Conservation (phyloP, 257 asterid species). For the Coffea eugenioides region DNA sequence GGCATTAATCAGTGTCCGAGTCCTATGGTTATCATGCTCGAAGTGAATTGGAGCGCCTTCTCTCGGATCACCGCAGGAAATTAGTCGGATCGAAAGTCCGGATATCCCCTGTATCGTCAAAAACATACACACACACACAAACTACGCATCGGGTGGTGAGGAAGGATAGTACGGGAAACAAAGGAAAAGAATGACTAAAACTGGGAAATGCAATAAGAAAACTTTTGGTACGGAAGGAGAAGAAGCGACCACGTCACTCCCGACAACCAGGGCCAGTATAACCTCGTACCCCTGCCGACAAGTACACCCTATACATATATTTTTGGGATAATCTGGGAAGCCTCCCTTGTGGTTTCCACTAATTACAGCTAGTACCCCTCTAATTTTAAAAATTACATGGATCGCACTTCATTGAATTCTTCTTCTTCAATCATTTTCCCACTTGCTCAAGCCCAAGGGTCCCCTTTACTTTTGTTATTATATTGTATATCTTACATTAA, state of each 20-base stretch:
- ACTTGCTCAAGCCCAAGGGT: conserved; percentile 9
- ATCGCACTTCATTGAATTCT: background rate
- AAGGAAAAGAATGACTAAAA: conserved; percentile 5
- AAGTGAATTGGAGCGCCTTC: no score
- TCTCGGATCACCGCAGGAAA: no score
- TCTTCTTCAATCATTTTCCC: conserved; percentile 10
- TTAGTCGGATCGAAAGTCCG: no score
- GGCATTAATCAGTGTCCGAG: no score
- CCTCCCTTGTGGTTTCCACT: no score
- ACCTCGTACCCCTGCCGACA: conserved; percentile 93
- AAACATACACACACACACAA: no score
- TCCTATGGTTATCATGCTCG: no score
- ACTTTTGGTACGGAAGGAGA: conserved; percentile 43
- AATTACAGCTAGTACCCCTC: background rate
- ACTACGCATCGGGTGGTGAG: no score
- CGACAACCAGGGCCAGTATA: conserved; percentile 30
- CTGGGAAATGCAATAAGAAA: conserved; percentile 19
- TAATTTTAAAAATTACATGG: background rate
- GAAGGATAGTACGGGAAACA: conserved; percentile 41
- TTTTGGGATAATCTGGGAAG: conserved; percentile 7
- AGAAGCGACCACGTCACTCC: conserved; percentile 69
- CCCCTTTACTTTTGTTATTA: conserved; percentile 3
- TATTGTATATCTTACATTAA: no score
- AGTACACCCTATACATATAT: conserved; percentile 32
- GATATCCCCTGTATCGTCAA: no score